Conservation (phyloP, 164 flowering plant genomes). For the Echeveria elegans region DNA sequence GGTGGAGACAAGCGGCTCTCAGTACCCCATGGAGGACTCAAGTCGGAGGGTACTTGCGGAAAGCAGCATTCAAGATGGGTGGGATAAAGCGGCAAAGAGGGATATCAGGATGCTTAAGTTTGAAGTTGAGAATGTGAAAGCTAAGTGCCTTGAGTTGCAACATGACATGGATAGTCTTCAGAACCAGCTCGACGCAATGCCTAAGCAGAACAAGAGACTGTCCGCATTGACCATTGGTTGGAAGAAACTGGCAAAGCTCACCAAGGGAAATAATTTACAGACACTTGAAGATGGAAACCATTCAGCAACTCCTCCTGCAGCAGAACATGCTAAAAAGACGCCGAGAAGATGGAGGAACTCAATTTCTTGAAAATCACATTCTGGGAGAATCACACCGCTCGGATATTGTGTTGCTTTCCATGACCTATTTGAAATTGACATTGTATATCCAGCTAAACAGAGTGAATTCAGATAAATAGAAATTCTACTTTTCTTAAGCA, state of each 20-base stretch:
- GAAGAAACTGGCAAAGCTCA: constrained; percentile 71
- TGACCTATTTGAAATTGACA: neutral
- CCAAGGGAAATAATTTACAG: constrained; percentile 51
- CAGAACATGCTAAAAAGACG: constrained; percentile 45
- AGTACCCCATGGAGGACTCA: constrained; percentile 49
- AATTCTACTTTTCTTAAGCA: neutral
- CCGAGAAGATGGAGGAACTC: constrained; percentile 94
- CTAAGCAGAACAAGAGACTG: too few species aligned
- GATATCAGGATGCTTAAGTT: too few species aligned
- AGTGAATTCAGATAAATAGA: neutral
- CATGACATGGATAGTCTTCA: too few species aligned
- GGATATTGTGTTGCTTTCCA: neutral
- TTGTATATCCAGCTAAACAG: too few species aligned
- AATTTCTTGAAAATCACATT: constrained; percentile 54
- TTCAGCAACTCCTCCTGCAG: constrained; percentile 17
- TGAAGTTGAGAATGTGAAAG: too few species aligned
- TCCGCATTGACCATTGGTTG: too few species aligned
- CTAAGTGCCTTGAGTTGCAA: too few species aligned
- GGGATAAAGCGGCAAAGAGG: too few species aligned
- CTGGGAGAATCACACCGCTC: neutral
- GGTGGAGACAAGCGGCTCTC: constrained; percentile 49
- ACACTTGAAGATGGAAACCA: too few species aligned
- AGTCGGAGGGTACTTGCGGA: constrained; percentile 27
- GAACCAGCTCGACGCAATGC: too few species aligned
- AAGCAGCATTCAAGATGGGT: constrained; percentile 41